Base-by-base conservation (phyloP, 768 basidiomycete genomes). In the Trametes cingulata region DNA sequence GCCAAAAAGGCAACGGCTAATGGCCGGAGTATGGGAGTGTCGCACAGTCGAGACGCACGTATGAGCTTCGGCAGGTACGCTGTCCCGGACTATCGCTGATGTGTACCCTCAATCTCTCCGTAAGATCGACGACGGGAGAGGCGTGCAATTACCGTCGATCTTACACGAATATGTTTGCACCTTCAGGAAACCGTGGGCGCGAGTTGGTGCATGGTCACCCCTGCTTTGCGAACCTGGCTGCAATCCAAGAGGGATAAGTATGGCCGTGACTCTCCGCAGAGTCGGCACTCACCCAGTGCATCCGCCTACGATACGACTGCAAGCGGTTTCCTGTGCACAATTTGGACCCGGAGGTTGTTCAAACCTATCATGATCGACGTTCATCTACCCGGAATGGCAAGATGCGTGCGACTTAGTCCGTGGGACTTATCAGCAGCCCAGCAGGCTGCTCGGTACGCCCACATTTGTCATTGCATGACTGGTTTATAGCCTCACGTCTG, bases 371-470 rank as follows among this genome's bases (percentile, higher is more conserved):
- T 55, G 25, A 55, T 27, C 29, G 52, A 24, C 52, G 52, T 41
- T 45, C 43, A 54, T 43, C 27, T 33, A 45, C n/a, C 41, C n/a
- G 42, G 52, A 29, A 41, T 54, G 52, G 41, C n/a, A 41, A 53
- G 42, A 54, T 41, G 41, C 14, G 33, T 54, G 10, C 20, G 10
- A 6, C 6, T 41, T 29, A 25, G 25, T 33, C 20, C 52, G 52
- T 54, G 52, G 43, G 52, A 54, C 43, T 19, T 22, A 13, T 3
- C 13, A 17, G 50, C 12, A 3, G 27, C 22, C 39, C 15, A 6
- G n/a, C 27, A 35, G 15, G 17, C 41, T 15, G 24, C 36, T 54
- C 52, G 52, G 52, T 43, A 54, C 52, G 52, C 52, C 52, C 52
- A 54, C 42, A 45, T 43, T 25, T 54, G 52, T 54, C 52, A 51